Percentiles rank a stretch among this genome's conserved stretches.
These are phyloP conservation scores for Vitis amurensis DNA, from an alignment of 164 flowering plant species.

Conservation along the genomic window DNA sequence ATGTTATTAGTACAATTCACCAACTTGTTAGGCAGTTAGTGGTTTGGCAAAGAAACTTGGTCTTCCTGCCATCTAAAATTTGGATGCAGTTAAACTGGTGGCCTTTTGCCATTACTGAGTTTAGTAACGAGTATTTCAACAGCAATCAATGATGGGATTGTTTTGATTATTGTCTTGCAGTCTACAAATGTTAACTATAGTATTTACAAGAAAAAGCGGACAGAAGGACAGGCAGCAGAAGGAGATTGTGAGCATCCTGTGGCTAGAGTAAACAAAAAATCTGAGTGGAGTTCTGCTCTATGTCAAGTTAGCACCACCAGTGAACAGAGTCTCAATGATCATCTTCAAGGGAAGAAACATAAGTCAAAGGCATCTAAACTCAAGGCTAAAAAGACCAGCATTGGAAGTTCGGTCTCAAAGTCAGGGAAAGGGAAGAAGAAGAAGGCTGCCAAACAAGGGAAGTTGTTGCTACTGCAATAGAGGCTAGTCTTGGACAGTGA, in stretches of 20 bases:
- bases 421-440: neutral
- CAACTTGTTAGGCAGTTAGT: too few species aligned
- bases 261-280: neutral
- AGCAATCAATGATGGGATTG: too few species aligned
- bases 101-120: too few species aligned
- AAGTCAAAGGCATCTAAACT: neutral
- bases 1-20: neutral
- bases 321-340: neutral
- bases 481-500: too few species aligned
- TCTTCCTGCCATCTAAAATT: too few species aligned
- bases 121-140: too few species aligned
- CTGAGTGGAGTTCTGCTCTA: constrained; percentile 14
- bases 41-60: too few species aligned
- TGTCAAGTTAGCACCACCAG: constrained; percentile 10
- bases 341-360: constrained; percentile 7
- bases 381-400: neutral
- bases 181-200: neutral
- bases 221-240: neutral
- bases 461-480: neutral
- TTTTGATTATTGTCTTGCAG: neutral
- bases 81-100: too few species aligned
- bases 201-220: neutral
- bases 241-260: neutral
- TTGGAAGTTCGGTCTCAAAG: neutral
- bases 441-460: neutral